phyloP scores from a whole-genome alignment of 1,284 basidiomycete genomes.

The Neonothopanus nambi region DNA sequence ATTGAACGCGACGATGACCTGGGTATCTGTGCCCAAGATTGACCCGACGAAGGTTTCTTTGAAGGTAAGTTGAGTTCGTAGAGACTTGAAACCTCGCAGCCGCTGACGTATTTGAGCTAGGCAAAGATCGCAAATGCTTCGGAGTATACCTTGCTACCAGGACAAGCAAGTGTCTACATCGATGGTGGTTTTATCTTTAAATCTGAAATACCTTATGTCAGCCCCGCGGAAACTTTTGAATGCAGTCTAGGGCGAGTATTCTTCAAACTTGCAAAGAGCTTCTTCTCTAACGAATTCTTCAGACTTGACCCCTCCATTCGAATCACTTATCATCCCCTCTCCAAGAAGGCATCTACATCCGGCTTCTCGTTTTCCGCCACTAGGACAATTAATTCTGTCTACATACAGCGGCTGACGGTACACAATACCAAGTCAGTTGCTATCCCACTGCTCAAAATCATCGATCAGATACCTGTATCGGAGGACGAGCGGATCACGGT shows the following conservation, averaged over 20 bases:
- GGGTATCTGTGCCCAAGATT: constrained; percentile 35
- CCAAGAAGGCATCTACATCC: constrained; percentile 23
- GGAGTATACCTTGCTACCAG: constrained; percentile 36
- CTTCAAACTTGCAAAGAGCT: too few relatives aligned
- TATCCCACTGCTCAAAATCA: constrained; percentile 30
- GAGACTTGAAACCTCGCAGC: too few relatives aligned
- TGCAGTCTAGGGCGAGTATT: constrained; percentile 35
- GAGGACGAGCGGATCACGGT: constrained; percentile 33
- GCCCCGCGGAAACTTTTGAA: constrained; percentile 36
- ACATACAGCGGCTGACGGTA: constrained; percentile 10
- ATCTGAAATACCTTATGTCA: constrained; percentile 31
- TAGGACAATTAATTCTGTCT: constrained; percentile 1
- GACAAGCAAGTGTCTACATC: constrained; percentile 37
- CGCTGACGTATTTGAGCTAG: too few relatives aligned
- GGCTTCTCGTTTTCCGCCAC: constrained; percentile 1
- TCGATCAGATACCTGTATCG: constrained; percentile 38
- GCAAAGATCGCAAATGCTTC: constrained; percentile 39
- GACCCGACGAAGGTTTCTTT: constrained; percentile 28
- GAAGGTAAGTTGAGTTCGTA: too few relatives aligned
- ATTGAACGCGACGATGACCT: constrained; percentile 33
- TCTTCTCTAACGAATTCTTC: too few relatives aligned
- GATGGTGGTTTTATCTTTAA: constrained; percentile 39
- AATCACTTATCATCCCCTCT: constrained; percentile 26
- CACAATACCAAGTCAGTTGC: constrained; percentile 11
- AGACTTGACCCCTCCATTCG: constrained; percentile 26